Base-by-base conservation (phyloP, 1,284 basidiomycete genomes). In the Austroboletus niveus region DNA sequence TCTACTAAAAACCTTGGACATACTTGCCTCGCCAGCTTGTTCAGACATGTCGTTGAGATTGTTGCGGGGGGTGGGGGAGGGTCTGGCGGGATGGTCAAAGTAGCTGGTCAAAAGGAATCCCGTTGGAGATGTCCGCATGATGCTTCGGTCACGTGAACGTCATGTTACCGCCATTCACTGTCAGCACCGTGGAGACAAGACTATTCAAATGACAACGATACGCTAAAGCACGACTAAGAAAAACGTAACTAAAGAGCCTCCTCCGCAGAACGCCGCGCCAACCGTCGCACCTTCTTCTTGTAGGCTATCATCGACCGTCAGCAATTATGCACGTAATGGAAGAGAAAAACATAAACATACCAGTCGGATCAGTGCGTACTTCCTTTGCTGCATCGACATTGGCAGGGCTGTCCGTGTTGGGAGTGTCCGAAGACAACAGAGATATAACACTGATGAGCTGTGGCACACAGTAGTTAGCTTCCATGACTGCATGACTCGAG, bases 341-440 rank as follows among this genome's bases (percentile, higher is more conserved):
- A 43, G 10, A 39, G 39, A 24, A 5, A 24, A 24, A 24, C 22
- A 39, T 24, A 30, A 34, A 51, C 82, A 45, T 65, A 89, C 89
- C 76, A 41, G 78, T 73, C 38, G 82, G 75, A 65, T 94, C 83
- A 43, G 82, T 87, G 60, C 93, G 80, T 22, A 94, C 84, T 69
- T 96, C 86, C 67, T 94, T 94, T 17, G 94, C 94, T 1, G 97
- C 96, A 65, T 99, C 95, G 24, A 99, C 90, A 65, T 99, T 99
- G 2, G 96, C 96, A 3, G 96, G 96, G 57, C 94, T 98, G 70
- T 96, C 94, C 54, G 87, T 79, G 73, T 96, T 95, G 31, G 96
- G 97, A 35, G 80, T 84, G 65, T 98, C 92, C 45, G 92, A 92
- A 11, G 94, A 97, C 29, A 99, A 76, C 4, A 99, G 82, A 17